Conservation (phyloP, 768 basidiomycete species). For the Lactarius psammicola region DNA sequence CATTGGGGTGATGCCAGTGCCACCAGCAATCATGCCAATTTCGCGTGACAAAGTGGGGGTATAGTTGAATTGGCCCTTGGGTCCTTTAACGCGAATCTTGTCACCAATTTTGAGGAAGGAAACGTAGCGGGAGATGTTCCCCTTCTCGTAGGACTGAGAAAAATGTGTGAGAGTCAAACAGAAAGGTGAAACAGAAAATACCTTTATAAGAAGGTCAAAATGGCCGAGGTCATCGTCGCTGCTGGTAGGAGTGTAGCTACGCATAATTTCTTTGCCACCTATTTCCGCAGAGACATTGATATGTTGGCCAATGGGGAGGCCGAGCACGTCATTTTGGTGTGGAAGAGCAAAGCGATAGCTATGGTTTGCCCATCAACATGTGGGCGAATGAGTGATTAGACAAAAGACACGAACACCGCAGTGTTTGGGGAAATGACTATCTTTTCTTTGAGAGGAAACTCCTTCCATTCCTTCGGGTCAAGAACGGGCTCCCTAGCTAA, state of each 20-base stretch:
- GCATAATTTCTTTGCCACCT: constrained; percentile 82
- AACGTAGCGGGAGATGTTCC: constrained; percentile 92
- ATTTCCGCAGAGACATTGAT: constrained; percentile 91
- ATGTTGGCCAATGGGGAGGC: constrained; percentile 96
- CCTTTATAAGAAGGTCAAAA: constrained; percentile 98
- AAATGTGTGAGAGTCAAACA: not conserved
- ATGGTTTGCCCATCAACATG: constrained; percentile 18
- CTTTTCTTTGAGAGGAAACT: constrained; percentile 80
- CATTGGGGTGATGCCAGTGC: constrained; percentile 99
- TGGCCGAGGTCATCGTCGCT: constrained; percentile 89
- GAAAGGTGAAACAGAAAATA: constrained; percentile 33
- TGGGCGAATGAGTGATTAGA: constrained; percentile 3
- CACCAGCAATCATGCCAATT: constrained; percentile 96
- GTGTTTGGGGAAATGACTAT: constrained; percentile 91
- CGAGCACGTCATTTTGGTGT: constrained; percentile 69
- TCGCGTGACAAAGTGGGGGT: constrained; percentile 64
- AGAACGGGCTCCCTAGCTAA: constrained; percentile 69
- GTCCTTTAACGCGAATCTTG: constrained; percentile 88
- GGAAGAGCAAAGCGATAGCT: constrained; percentile 94
- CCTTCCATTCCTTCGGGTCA: constrained; percentile 73
- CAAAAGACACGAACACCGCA: constrained; percentile 66
- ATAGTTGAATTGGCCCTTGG: constrained; percentile 94
- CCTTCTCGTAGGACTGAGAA: constrained; percentile 87
- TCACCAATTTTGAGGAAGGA: constrained; percentile 82
- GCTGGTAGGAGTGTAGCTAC: constrained; percentile 95